These are phyloP conservation scores for Sporormia fimetaria DNA, from an alignment of 495 filamentous ascomycete species.

Conservation along the genomic window DNA sequence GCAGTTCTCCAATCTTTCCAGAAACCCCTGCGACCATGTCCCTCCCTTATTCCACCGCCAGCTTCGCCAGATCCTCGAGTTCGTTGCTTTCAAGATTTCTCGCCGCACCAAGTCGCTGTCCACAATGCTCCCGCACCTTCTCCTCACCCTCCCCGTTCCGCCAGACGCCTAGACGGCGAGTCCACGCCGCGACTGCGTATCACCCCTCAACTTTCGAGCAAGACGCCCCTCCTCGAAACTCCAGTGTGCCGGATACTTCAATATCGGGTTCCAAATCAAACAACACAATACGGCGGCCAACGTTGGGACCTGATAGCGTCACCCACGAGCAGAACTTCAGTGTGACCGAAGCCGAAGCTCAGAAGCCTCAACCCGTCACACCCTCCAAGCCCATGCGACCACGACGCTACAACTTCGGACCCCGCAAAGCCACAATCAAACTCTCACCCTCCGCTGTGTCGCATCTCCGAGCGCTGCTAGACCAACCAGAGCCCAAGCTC, in stretches of 20 bases:
- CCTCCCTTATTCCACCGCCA: slow-evolving; percentile 8
- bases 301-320: slow-evolving; percentile 27
- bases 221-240: slow-evolving; percentile 56
- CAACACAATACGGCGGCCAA: slow-evolving; percentile 41
- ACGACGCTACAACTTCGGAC: slow-evolving; percentile 54
- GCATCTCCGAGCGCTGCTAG: slow-evolving; percentile 61
- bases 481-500: slow-evolving; percentile 75
- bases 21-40: slow-evolving; percentile 13
- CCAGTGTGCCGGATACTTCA: slow-evolving; percentile 54
- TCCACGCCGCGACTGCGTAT: slow-evolving; percentile 65
- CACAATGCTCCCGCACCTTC: slow-evolving; percentile 51
- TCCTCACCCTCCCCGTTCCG: slow-evolving; percentile 47
- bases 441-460: slow-evolving; percentile 65
- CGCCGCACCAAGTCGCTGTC: slow-evolving; percentile 31
- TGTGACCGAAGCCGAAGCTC: slow-evolving; percentile 52
- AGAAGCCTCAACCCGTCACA: slow-evolving; percentile 41
- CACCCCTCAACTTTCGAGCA: slow-evolving; percentile 59
- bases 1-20: no score
- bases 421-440: slow-evolving; percentile 85
- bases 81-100: slow-evolving; percentile 13
- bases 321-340: slow-evolving; percentile 21
- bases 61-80: slow-evolving; percentile 1
- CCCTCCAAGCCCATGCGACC: slow-evolving; percentile 34
- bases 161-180: slow-evolving; percentile 48
- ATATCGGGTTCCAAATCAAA: slow-evolving; percentile 46